Base-by-base conservation (phyloP, 805 yeast species). In the Cyberlindnera maclurae region DNA sequence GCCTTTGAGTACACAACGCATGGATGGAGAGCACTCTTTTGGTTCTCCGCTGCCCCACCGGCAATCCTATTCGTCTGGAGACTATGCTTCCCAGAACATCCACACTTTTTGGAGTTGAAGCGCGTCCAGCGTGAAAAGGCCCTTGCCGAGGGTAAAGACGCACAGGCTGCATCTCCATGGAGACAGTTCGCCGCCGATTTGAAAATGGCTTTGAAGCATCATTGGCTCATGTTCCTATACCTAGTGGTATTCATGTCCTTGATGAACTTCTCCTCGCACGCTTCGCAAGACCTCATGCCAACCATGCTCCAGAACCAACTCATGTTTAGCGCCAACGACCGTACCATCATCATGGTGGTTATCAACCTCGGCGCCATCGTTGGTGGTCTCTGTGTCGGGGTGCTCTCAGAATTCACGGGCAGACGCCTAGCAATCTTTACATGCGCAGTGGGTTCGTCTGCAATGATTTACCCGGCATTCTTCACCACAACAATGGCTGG, bases 21-120 rank as follows among this genome's bases (percentile, higher is more conserved):
- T 45, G 70, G 73, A 6, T 82, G 90, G 90, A 67, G 86, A 51
- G 70, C 84, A 1, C 61, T 80, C 32, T 81, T 77, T 59, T 82
- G 88, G 88, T 80, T 82, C 52, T 70, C 77, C 22, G 73, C 86
- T n/a, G 79, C 79, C 26, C 74, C 80, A 9, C 80, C 85, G 2
- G 69, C 75, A 11, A 51, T 80, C 13, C 63, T 82, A 37, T 69
- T 79, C 33, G 42, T 64, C 18, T 79, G 81, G 79, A 69, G 88
- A 58, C 46, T 67, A 43, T 57, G 62, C 31, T 64, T 73, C 34
- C 83, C 83, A 3, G 88, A 82, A 58, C 74, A 84, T 7, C 73
- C 71, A 31, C 64, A 70, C 12, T 79, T 69, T 53, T 44, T 62
- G 9, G 62, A 58, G 31, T 61, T 60, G 36, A 55, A 60, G 35